Conservation (phyloP, 768 basidiomycete species). For the Infundibulicybe gibba region DNA sequence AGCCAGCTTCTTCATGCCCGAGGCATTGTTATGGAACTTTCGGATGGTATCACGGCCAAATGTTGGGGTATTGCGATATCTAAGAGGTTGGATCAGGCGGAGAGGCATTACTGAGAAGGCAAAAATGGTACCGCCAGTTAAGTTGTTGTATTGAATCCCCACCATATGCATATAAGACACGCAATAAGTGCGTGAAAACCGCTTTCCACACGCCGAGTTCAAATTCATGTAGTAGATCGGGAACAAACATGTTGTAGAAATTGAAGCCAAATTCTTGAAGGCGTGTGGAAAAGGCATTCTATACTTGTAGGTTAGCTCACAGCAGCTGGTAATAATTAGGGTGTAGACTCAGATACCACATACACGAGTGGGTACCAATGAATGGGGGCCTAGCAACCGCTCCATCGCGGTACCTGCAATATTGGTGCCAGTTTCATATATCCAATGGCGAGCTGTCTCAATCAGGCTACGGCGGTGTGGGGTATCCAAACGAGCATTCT, state of each 20-base stretch:
- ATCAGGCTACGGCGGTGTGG: constrained; percentile 5
- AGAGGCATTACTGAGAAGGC: not conserved
- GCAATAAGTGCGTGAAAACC: constrained; percentile 24
- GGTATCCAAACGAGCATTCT: constrained; percentile 4
- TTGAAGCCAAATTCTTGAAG: constrained; percentile 15
- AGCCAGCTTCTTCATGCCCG: constrained; percentile 25
- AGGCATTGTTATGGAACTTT: constrained; percentile 21
- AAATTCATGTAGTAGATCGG: constrained; percentile 32
- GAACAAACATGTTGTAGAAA: constrained; percentile 18
- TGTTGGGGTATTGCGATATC: constrained; percentile 16
- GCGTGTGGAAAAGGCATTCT: constrained; percentile 25
- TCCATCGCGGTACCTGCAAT: constrained; percentile 16
- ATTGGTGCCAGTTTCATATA: constrained; percentile 13
- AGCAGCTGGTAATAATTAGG: not conserved
- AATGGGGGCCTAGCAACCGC: constrained; percentile 9
- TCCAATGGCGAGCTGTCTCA: constrained; percentile 13
- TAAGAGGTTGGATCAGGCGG: not conserved
- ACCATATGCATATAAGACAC: constrained; percentile 16
- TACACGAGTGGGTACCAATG: constrained; percentile 19
- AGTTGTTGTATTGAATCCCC: constrained; percentile 8
- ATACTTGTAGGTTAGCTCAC: not conserved
- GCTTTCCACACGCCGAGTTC: constrained; percentile 32
- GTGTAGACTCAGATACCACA: constrained; percentile 1
- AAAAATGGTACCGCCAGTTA: constrained; percentile 16
- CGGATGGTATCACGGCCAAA: constrained; percentile 25